Percentiles rank a stretch among this genome's conserved stretches.
Evolutionary conservation across 495 filamentous ascomycete species (phyloP).

Genomic region (Hypoxylon rickii): DNA sequence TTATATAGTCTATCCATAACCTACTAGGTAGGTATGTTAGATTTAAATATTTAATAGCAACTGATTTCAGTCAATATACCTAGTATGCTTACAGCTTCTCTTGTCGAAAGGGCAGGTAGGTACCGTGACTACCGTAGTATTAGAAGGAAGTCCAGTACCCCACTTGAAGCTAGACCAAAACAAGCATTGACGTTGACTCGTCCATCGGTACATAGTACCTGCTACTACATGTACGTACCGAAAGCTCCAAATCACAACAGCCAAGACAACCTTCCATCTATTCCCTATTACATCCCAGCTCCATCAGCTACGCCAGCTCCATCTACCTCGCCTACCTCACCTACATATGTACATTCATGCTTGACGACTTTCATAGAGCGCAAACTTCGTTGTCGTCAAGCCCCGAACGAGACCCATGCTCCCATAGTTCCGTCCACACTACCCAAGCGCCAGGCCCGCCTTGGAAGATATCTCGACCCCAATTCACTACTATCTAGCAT

Average conservation of each 20-base stretch:
- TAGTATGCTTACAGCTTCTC: too few relatives aligned
- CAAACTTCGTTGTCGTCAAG: neutral
- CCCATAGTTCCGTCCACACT: too few relatives aligned
- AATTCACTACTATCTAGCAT: slow-evolving; percentile 14
- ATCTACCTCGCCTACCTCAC: slow-evolving; percentile 3
- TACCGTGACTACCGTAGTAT: too few relatives aligned
- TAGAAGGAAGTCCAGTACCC: neutral
- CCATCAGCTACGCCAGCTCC: neutral
- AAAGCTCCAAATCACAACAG: slow-evolving; percentile 21
- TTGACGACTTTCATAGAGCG: neutral
- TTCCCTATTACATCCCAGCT: neutral
- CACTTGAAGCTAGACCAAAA: slow-evolving; percentile 22
- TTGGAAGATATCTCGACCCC: slow-evolving; percentile 1
- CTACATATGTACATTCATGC: neutral
- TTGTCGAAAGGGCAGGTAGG: too few relatives aligned
- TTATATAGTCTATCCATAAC: too few relatives aligned
- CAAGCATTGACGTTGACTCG: slow-evolving; percentile 31
- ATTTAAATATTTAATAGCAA: too few relatives aligned
- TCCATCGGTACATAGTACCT: neutral
- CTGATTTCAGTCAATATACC: too few relatives aligned
- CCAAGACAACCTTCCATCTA: neutral
- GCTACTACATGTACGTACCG: too few relatives aligned
- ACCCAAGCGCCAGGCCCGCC: too few relatives aligned
- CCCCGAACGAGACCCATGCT: neutral
- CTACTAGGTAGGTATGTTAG: too few relatives aligned